phyloP scores from a whole-genome alignment of 2,329 filamentous ascomycete genomes.

The Fusarium continuum region DNA sequence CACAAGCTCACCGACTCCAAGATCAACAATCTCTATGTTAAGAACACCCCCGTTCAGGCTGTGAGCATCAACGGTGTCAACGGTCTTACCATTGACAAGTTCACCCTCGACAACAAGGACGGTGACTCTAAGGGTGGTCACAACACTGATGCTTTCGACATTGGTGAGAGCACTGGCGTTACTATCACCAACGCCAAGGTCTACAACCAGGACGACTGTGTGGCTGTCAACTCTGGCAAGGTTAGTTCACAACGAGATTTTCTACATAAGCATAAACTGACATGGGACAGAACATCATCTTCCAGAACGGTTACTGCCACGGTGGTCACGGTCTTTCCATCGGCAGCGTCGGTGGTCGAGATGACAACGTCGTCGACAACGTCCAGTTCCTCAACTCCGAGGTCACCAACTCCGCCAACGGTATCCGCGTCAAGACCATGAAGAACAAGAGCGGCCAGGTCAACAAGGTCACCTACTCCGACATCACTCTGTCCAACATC shows the following conservation, averaged over 20 bases:
- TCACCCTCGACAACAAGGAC: constrained; percentile 52
- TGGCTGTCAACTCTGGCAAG: constrained; percentile 63
- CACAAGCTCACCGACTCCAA: constrained; percentile 42
- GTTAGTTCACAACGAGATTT: background rate
- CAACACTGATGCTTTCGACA: constrained; percentile 70
- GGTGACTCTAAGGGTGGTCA: constrained; percentile 51
- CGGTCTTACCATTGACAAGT: constrained; percentile 48
- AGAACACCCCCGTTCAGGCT: constrained; percentile 55
- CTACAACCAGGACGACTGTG: constrained; percentile 69
- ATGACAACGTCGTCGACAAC: constrained; percentile 61
- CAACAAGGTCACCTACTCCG: constrained; percentile 54
- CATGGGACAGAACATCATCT: constrained; percentile 51
- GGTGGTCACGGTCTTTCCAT: constrained; percentile 56
- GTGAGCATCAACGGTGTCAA: constrained; percentile 51
- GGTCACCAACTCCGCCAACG: constrained; percentile 62
- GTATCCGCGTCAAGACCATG: constrained; percentile 59
- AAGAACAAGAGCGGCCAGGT: constrained; percentile 56
- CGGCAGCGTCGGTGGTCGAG: constrained; percentile 56
- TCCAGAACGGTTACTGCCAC: constrained; percentile 55
- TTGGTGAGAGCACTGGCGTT: constrained; percentile 59
- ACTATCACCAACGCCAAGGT: constrained; percentile 62
- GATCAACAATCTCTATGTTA: constrained; percentile 51
- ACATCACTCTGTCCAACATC: constrained; percentile 54
- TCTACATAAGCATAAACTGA: fast-evolving
- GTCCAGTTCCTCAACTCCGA: constrained; percentile 59